Evolutionary conservation across 2,329 filamentous ascomycete species (phyloP), one percentile per base, ranked within the genome.

Genomic region (Pestalotiopsis sp.): DNA sequence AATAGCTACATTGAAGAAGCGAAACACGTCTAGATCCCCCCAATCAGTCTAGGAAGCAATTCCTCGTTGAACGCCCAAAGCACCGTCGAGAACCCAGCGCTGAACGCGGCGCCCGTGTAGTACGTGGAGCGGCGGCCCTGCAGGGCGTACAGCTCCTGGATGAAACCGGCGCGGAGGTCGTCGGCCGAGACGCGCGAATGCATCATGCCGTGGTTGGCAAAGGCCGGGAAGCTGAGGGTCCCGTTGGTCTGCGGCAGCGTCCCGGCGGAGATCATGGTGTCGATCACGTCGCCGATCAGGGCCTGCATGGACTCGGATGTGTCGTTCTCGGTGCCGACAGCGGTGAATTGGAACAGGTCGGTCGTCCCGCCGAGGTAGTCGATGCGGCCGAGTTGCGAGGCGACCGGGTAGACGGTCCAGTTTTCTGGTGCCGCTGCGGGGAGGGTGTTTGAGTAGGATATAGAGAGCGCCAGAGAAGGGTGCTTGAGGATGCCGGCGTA

Each of bases 101-200:
- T 68, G 66, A 75, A 80, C 0, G 77, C 75, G 2, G 72, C 80
- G 0, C 80, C 81, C 0, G 82, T 81, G 67, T 79, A 83, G 73
- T 76, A 83, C 2, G 81, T 84, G 17, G 74, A 77, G 9, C 75
- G 72, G 45, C 75, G 70, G 3, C 81, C 81, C 73, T 83, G 81
- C 31, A 83, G 73, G 0, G 72, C 75, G 49, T 81, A 79, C 52
- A 80, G 71, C 11, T 80, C 66, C 56, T 78, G 71, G 56, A 82
- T 76, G 63, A 80, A 81, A 1, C 81, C 81, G 3, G 66, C 72
- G 13, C 70, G 63, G 6, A 83, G 73, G n/a, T 75, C 74, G 1
- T 75, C 72, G 1, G 72, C 66, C 1, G 76, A 67, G 0, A 80
- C 77, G 14, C 74, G 72, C 68, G 78, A 72, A 14, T 78, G 76